Conservation (phyloP, 169 alveolate species). For the Cryptosporidium ryanae region DNA sequence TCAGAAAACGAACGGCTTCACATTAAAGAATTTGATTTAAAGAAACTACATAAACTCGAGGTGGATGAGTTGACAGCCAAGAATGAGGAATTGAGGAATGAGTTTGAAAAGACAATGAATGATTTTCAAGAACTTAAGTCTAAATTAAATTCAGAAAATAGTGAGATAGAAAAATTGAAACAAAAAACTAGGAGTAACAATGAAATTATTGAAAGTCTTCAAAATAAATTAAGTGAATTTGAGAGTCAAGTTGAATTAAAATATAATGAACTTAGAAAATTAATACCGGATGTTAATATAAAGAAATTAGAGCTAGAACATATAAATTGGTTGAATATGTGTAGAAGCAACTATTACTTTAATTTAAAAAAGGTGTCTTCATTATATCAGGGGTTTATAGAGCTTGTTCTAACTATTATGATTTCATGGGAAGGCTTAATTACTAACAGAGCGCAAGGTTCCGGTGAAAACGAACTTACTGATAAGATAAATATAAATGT, state of each 20-base stretch:
- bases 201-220: not conserved
- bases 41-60: conserved; percentile 37
- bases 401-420: not conserved
- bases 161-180: not conserved
- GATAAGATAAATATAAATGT: conserved; percentile 5
- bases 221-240: too few species aligned
- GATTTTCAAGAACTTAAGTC: conserved; percentile 17
- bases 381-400: not conserved
- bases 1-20: conserved; percentile 76
- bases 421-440: not conserved
- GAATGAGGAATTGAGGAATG: conserved; percentile 7
- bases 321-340: conserved; percentile 10
- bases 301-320: conserved; percentile 11
- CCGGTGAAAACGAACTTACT: not conserved
- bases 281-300: not conserved
- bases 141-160: not conserved
- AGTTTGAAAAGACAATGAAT: not conserved
- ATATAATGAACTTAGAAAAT: not conserved
- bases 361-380: conserved; percentile 5
- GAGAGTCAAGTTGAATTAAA: not conserved
- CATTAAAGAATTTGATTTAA: conserved; percentile 71
- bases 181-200: conserved; percentile 18
- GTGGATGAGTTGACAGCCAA: conserved; percentile 13
- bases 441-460: not conserved
- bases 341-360: conserved; percentile 13